Evolutionary conservation across 140 eudicot genomes (phyloP).

Genomic region (Anethum foeniculum): DNA sequence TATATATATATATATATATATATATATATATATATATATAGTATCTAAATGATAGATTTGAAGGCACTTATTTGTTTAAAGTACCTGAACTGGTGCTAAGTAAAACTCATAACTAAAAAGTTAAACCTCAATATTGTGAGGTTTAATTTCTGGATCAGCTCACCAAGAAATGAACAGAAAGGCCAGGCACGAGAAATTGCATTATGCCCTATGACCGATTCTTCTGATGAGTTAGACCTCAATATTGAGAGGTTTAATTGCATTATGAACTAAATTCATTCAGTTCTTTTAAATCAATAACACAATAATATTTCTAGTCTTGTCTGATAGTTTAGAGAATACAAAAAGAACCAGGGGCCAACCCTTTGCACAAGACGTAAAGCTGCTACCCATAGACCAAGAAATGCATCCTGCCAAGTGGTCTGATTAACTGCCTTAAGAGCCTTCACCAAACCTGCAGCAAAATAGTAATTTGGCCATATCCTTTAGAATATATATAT

Average conservation of each 20-base stretch:
- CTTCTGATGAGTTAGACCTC: background rate
- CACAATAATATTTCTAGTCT: background rate
- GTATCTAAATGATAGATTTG: background rate
- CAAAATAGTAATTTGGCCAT: conserved; percentile 14
- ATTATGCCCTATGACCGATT: background rate
- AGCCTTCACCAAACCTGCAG: conserved; percentile 73
- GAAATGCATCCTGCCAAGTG: conserved; percentile 84
- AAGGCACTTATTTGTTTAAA: background rate
- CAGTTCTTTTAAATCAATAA: background rate
- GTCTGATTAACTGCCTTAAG: conserved; percentile 78
- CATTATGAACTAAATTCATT: too few species aligned
- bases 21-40: too few species aligned
- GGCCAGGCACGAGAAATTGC: background rate
- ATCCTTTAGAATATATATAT: background rate
- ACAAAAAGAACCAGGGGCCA: conserved; percentile 4
- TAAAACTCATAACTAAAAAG: background rate
- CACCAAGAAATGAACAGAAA: background rate
- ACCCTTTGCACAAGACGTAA: conserved; percentile 96
- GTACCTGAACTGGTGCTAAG: background rate
- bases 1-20: too few species aligned
- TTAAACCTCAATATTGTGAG: background rate
- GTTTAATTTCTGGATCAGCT: background rate
- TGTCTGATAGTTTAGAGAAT: background rate
- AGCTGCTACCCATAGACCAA: conserved; percentile 85
- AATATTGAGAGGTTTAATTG: too few species aligned